These are phyloP conservation scores for Tetrapisispora phaffii DNA, from an alignment of 805 yeast genomes.

Conservation along the genomic window DNA sequence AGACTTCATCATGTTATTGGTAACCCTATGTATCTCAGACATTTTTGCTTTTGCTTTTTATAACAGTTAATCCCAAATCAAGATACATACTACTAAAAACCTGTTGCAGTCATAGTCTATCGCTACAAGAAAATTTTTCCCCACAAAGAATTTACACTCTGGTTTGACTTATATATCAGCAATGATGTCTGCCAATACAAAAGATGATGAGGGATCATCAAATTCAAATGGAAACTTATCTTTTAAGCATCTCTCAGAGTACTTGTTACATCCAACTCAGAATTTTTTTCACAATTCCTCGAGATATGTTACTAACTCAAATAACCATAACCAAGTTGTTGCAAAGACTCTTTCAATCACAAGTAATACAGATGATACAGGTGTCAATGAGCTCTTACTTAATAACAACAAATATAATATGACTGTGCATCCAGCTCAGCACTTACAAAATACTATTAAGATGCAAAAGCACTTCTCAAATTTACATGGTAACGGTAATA, in stretches of 20 bases:
- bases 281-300: slow-evolving; percentile 11
- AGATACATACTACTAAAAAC: too few relatives aligned
- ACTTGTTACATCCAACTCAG: not conserved
- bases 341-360: not conserved
- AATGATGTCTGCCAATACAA: too few relatives aligned
- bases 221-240: not conserved
- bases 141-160: too few relatives aligned
- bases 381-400: slow-evolving; percentile 3
- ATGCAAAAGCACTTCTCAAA: slow-evolving; percentile 7
- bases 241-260: not conserved
- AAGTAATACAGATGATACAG: not conserved
- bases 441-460: slow-evolving; percentile 21
- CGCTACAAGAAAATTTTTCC: too few relatives aligned
- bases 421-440: slow-evolving; percentile 26
- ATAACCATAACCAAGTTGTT: not conserved
- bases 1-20: too few relatives aligned
- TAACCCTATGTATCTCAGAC: too few relatives aligned
- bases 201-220: not conserved
- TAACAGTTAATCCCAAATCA: too few relatives aligned
- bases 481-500: not conserved
- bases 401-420: too few relatives aligned
- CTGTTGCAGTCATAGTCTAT: too few relatives aligned
- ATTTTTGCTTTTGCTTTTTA: too few relatives aligned
- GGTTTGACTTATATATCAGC: too few relatives aligned
- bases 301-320: not conserved